Base-by-base conservation (phyloP, 257 asterid genomes). In the Jacaranda copaia region DNA sequence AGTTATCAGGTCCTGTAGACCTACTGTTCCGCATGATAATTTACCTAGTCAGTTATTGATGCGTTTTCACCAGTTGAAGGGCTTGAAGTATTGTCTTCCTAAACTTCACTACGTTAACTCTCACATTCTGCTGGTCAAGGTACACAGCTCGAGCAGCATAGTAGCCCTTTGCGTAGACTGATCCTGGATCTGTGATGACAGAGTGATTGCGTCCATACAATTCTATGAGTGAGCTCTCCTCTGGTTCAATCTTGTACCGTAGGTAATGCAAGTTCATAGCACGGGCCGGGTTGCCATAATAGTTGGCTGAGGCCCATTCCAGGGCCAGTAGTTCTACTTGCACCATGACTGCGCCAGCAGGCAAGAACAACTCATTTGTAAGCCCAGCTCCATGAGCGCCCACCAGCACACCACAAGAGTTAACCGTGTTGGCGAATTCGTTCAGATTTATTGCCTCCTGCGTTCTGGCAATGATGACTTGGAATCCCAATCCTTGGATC, bases 361-460 rank as follows among this genome's bases (percentile, higher is more conserved):
- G 87, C 79, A 89, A 73, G 88, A 91, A 89, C 61, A 91, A 8
- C 46, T 83, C 88, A 48, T 89, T 84, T 0, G 92, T 84, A 18
- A 89, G 83, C 12, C 91, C 93, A 0, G 92, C 93, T 2, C 92
- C 97, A 42, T 89, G 97, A 46, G 79, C 91, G 10, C 90, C 96
- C 38, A 88, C 90, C 55, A 89, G 74, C 15, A 91, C 92, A 8
- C 83, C 49, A 60, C 92, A 82, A 1, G 88, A 83, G 83, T 87
- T 87, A 6, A 88, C 80, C 19, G 58, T 46, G 16, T 42, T 63
- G 59, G 83, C 79, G 25, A 82, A 80, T 53, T 73, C 70, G 43
- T 77, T 56, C 35, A 87, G 70, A 52, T 86, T 72, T 4, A 51
- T 39, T 40, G 84, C 79, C 66, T 74, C 65, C 9, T 80, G 46